Percentiles rank a stretch among this genome's conserved stretches.
Evolutionary conservation across 2,329 filamentous ascomycete genomes (phyloP).

Genomic region (Sodiomyces alkalinus): DNA sequence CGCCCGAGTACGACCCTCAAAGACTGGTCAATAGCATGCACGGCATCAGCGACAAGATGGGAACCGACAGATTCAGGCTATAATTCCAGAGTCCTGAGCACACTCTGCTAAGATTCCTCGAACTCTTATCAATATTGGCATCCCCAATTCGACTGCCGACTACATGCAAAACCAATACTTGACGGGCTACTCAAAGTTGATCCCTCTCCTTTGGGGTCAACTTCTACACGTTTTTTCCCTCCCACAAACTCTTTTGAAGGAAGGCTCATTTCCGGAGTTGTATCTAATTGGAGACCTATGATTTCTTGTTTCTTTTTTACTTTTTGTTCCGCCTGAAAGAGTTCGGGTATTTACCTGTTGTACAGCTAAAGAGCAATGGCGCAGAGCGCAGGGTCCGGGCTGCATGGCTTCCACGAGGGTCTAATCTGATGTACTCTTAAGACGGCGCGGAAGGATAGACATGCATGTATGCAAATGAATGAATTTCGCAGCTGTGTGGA

Average conservation of each 20-base stretch:
- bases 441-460: constrained; percentile 24
- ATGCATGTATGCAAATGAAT: constrained; percentile 20
- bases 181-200: too few relatives aligned
- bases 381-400: constrained; percentile 19
- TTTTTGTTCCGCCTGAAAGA: neutral
- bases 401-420: constrained; percentile 18
- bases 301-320: neutral
- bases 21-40: constrained; percentile 32
- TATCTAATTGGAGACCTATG: too few relatives aligned
- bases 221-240: too few relatives aligned
- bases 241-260: too few relatives aligned
- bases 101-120: too few relatives aligned
- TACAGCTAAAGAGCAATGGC: constrained; percentile 13
- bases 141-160: too few relatives aligned
- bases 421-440: constrained; percentile 26
- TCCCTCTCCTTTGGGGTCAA: too few relatives aligned
- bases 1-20: constrained; percentile 36
- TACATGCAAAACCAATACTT: too few relatives aligned
- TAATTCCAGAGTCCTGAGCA: too few relatives aligned
- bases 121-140: too few relatives aligned
- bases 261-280: too few relatives aligned
- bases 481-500: too few relatives aligned
- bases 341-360: neutral
- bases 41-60: constrained; percentile 11
- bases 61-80: constrained; percentile 1